Percentiles rank a stretch among this genome's conserved stretches.
Conservation (phyloP, 2,329 filamentous ascomycete genomes). For the Allantophomopsis lycopodina region DNA sequence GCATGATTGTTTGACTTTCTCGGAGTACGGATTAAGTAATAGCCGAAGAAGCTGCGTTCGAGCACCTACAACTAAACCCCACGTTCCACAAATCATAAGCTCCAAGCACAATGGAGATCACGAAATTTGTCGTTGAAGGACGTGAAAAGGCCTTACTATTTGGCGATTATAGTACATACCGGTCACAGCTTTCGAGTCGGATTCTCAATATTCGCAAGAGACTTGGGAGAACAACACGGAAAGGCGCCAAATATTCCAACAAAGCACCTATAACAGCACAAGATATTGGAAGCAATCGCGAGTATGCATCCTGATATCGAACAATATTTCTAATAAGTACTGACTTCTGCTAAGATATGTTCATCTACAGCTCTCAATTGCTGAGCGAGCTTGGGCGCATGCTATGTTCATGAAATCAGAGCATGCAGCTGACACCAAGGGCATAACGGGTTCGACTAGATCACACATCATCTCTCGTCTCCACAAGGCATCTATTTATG, state of each 20-base stretch:
- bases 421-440: constrained; percentile 67
- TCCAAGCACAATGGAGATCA: constrained; percentile 66
- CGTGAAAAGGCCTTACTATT: constrained; percentile 75
- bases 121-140: constrained; percentile 64
- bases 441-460: constrained; percentile 65
- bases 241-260: constrained; percentile 71
- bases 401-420: constrained; percentile 87
- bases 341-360: constrained; percentile 42
- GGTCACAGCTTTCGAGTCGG: constrained; percentile 64
- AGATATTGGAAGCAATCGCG: constrained; percentile 60
- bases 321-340: constrained; percentile 1
- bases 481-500: constrained; percentile 62
- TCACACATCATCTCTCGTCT: constrained; percentile 83
- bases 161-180: constrained; percentile 80
- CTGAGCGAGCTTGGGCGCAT: constrained; percentile 89
- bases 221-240: constrained; percentile 70
- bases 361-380: constrained; percentile 67
- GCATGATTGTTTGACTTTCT: too few relatives aligned
- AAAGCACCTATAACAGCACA: constrained; percentile 59
- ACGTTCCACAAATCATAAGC: background rate
- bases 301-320: constrained; percentile 37
- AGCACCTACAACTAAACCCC: background rate
- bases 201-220: constrained; percentile 76
- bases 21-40: background rate
- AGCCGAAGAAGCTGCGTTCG: background rate